Conservation (phyloP, 306 rosid genomes). For the Quercus gilva region DNA sequence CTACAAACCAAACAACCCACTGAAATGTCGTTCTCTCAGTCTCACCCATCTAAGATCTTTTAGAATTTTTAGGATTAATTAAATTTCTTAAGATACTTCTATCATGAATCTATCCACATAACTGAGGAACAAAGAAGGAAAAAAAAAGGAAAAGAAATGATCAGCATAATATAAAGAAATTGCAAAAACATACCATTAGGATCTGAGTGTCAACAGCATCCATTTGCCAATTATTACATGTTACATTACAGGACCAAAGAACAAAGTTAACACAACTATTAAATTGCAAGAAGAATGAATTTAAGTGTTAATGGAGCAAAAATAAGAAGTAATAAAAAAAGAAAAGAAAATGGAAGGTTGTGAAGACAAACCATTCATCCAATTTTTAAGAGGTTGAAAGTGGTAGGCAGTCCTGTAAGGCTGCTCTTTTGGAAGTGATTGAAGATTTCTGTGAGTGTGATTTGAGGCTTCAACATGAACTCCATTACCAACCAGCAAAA, state of each 20-base stretch:
- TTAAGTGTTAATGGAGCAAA: not conserved
- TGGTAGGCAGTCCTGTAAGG: conserved; percentile 52
- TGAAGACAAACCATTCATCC: conserved; percentile 49
- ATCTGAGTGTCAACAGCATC: conserved; percentile 23
- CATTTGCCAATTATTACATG: conserved; percentile 17
- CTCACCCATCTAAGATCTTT: too few species aligned
- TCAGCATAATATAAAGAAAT: not conserved
- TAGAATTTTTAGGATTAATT: too few species aligned
- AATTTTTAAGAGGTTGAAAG: conserved; percentile 48
- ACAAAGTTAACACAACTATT: not conserved
- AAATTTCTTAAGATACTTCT: too few species aligned
- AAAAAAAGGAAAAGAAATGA: not conserved
- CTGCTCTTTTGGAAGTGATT: conserved; percentile 17
- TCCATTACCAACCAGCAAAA: conserved; percentile 13
- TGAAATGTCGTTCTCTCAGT: too few species aligned
- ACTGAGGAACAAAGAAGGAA: not conserved
- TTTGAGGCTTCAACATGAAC: conserved; percentile 23
- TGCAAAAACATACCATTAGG: conserved; percentile 42
- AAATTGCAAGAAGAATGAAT: not conserved
- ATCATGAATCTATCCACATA: not conserved
- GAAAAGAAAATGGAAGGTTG: not conserved
- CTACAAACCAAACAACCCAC: too few species aligned
- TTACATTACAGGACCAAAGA: conserved; percentile 5
- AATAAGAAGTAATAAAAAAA: not conserved
- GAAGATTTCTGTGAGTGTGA: not conserved